Conservation (phyloP, 2,329 filamentous ascomycete genomes). For the Tolypocladium endophyticum region DNA sequence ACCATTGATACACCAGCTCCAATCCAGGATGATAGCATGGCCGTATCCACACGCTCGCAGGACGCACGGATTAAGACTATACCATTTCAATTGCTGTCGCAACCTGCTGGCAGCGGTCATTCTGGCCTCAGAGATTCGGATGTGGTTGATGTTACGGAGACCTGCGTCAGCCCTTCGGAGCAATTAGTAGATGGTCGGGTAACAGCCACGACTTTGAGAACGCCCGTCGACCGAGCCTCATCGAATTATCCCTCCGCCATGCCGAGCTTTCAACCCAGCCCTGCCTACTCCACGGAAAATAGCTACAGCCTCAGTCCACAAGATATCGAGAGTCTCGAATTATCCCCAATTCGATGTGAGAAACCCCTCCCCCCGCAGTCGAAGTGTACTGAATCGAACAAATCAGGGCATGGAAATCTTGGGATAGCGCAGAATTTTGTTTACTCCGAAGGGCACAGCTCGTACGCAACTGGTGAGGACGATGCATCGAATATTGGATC, state of each 20-base stretch:
- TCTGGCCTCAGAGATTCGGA: not conserved
- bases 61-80: not conserved
- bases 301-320: slow-evolving; percentile 17
- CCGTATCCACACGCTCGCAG: not conserved
- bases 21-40: not conserved
- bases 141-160: not conserved
- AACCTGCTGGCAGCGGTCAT: not conserved
- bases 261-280: slow-evolving; percentile 23
- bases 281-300: slow-evolving; percentile 13
- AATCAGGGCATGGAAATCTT: slow-evolving; percentile 12
- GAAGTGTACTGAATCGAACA: not conserved
- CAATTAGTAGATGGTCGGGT: not conserved
- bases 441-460: slow-evolving; percentile 12
- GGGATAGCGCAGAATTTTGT: slow-evolving; percentile 8
- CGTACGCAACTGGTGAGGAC: slow-evolving; percentile 15
- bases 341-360: slow-evolving; percentile 24
- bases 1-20: slow-evolving; percentile 3
- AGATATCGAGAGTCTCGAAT: slow-evolving; percentile 22
- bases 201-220: not conserved
- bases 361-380: no score
- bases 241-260: slow-evolving; percentile 22
- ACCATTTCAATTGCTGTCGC: not conserved
- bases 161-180: not conserved
- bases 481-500: not conserved
- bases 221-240: slow-evolving; percentile 11